These are phyloP conservation scores for Talaromyces sp. DNA, from an alignment of 2,329 filamentous ascomycete species.

Conservation along the genomic window DNA sequence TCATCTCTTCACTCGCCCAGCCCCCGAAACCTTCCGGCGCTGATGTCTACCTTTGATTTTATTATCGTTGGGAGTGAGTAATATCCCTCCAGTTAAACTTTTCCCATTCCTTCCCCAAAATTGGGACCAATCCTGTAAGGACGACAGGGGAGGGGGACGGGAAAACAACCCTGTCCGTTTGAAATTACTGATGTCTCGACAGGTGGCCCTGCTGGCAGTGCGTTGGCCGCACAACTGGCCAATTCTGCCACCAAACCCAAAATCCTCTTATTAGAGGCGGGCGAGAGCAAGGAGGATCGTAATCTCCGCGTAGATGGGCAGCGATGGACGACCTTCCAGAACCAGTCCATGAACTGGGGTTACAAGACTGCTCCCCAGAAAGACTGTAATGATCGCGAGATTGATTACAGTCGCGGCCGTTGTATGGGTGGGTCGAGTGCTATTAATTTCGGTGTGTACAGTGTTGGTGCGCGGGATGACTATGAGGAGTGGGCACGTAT, in stretches of 20 bases:
- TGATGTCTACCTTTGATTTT: slow-evolving; percentile 20
- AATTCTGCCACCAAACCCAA: slow-evolving; percentile 50
- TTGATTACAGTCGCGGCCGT: slow-evolving; percentile 22
- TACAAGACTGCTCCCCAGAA: slow-evolving; percentile 53
- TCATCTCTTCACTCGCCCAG: too few species aligned
- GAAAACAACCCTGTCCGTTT: too few species aligned
- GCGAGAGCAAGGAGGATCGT: slow-evolving; percentile 51
- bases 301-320: slow-evolving; percentile 54
- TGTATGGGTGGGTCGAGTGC: slow-evolving; percentile 21
- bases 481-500: slow-evolving; percentile 26
- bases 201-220: slow-evolving; percentile 58
- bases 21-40: too few species aligned
- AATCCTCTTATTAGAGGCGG: slow-evolving; percentile 64
- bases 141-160: neutral
- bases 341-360: slow-evolving; percentile 55
- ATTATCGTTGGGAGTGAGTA: slow-evolving; percentile 22
- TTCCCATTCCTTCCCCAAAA: neutral
- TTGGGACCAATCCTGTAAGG: neutral
- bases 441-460: slow-evolving; percentile 27
- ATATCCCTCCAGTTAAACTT: neutral
- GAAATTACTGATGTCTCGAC: neutral
- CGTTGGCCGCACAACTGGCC: slow-evolving; percentile 57
- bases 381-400: slow-evolving; percentile 32
- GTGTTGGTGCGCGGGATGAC: slow-evolving; percentile 23
- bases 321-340: slow-evolving; percentile 54